These are phyloP conservation scores for Arachis monticola DNA, from an alignment of 331 rosid species.

Conservation along the genomic window DNA sequence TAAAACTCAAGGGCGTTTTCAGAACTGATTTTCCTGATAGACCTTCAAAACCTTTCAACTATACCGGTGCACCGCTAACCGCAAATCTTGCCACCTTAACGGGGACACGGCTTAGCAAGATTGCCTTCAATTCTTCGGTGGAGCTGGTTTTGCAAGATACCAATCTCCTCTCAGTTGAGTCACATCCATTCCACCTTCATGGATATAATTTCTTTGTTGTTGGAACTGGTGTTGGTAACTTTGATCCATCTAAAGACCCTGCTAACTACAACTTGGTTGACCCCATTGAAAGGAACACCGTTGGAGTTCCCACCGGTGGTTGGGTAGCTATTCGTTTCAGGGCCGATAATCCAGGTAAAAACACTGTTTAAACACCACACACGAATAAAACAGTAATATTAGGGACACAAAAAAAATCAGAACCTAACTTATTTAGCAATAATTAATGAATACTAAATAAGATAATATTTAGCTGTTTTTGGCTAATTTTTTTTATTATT, in stretches of 20 bases:
- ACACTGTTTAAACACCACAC: no score
- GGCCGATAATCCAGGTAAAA: conserved; percentile 82
- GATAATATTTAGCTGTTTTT: no score
- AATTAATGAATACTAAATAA: no score
- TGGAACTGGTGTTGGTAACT: conserved; percentile 69
- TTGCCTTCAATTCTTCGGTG: conserved; percentile 71
- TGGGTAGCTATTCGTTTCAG: conserved; percentile 79
- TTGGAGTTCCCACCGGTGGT: conserved; percentile 82
- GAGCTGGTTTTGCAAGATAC: conserved; percentile 81
- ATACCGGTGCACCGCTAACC: conserved; percentile 63
- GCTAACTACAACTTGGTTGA: conserved; percentile 71
- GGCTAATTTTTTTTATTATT: no score
- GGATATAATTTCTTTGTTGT: conserved; percentile 67
- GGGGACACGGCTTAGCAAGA: conserved; percentile 69
- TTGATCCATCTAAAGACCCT: conserved; percentile 70
- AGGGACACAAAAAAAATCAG: no score
- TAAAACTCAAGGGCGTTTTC: conserved; percentile 59
- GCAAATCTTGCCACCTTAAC: conserved; percentile 61
- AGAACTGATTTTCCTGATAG: conserved; percentile 68
- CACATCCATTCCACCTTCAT: conserved; percentile 89
- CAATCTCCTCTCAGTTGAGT: conserved; percentile 68
- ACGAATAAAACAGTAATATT: no score
- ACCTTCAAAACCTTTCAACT: conserved; percentile 66
- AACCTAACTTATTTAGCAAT: no score
- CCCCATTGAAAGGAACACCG: conserved; percentile 82